Base-by-base conservation (phyloP, 2,329 filamentous ascomycete species). In the Macrophomina phaseolina region DNA sequence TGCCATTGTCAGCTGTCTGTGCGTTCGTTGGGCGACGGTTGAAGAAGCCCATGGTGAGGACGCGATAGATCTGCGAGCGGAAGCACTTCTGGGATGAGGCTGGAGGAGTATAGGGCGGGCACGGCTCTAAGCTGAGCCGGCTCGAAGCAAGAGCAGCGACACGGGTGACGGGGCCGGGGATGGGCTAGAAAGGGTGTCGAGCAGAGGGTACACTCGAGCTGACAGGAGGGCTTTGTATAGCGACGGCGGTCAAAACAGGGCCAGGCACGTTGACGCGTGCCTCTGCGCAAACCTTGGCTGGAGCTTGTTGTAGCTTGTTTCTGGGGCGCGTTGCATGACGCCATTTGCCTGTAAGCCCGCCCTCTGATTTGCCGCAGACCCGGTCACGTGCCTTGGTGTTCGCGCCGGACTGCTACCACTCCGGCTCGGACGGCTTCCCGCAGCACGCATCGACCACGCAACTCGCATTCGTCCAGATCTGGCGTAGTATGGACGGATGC, bases 41-140 rank as follows among this genome's bases (percentile, higher is more conserved):
- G 73, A 81, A 79, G 71, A 80, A 72, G 45, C 74, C 73, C 78
- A 80, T 80, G 40, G 42, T 46, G 51, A 11, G 48, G 48, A 32
- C 5, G 11, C 36, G n/a, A 11, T n/a, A 36, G 36, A 23, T 23
- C 23, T 23, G 23, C 23, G 23, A 23, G 23, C 23, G 23, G 23
- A 23, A 23, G 23, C 1, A 23, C 23, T 23, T 2, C 23, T 9
- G 45, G 8, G 34, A 46, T 30, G 45, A 5, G 28, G 60, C 45
- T 46, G 51, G 23, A n/a, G 23, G 14, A 11, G 42, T 18, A 6
- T 9, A 34, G 2, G 23, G 23, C 23, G 23, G 23, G 23, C 23
- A 23, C 23, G 23, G 49, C 40, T 45, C 34, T 52, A n/a, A 49
- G 49, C 49, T 16, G 23, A 5, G 9, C 23, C 4, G 23, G 62